Evolutionary conservation across 2,329 filamentous ascomycete species (phyloP).

Genomic region (Claviceps africana): DNA sequence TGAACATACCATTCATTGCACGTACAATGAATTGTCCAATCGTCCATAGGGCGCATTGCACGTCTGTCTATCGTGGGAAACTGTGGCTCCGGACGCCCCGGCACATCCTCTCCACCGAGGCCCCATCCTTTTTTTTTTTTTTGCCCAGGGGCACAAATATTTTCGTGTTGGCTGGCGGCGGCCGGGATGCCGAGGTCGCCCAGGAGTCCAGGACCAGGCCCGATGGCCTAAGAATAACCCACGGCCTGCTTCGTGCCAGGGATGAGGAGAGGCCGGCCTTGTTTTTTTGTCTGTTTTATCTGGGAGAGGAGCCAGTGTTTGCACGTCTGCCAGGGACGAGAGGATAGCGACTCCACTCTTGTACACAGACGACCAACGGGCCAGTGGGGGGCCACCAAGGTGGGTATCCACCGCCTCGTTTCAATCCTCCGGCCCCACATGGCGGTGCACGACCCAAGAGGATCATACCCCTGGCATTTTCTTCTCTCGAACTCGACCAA

Average conservation of each 20-base stretch:
- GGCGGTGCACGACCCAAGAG: not conserved
- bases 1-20: too few species aligned
- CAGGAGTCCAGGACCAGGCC: not conserved
- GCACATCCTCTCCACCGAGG: not conserved
- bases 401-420: not conserved
- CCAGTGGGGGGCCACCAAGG: too few species aligned
- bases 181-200: not conserved
- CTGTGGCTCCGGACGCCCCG: too few species aligned
- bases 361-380: too few species aligned
- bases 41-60: too few species aligned
- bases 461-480: not conserved
- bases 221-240: not conserved
- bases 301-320: not conserved
- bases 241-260: not conserved
- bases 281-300: not conserved
- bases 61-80: too few species aligned
- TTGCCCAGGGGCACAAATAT: too few species aligned
- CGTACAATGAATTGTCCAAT: too few species aligned
- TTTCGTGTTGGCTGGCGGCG: too few species aligned
- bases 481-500: not conserved
- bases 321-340: not conserved
- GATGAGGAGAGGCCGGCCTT: not conserved
- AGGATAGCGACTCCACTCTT: not conserved
- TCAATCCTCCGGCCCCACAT: conserved; percentile 5
- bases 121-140: not conserved